A percentile compares a stretch with the other conserved stretches of the same genome.
Conservation (phyloP, 148 eudicot genomes). For the Selenicereus undatus region DNA sequence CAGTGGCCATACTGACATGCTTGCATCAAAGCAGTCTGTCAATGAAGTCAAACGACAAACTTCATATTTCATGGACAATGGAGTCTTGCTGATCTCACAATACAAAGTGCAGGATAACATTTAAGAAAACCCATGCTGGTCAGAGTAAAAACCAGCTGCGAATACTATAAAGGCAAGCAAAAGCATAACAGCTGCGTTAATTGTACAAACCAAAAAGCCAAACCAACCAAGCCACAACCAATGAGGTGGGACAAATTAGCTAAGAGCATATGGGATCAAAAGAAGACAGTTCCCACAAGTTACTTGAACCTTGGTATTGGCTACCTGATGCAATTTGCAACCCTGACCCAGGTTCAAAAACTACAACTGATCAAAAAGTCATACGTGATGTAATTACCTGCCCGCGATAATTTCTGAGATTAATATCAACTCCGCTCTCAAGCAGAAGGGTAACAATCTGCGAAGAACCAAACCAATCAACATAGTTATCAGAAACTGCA, state of each 20-base stretch:
- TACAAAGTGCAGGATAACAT: slow-evolving; percentile 6
- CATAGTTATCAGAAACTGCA: slow-evolving; percentile 5
- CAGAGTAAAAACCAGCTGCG: background rate
- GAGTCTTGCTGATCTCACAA: slow-evolving; percentile 7
- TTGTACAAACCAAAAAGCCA: background rate
- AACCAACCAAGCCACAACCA: background rate
- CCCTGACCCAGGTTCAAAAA: background rate
- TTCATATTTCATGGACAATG: background rate
- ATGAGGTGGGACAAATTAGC: background rate
- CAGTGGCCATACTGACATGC: slow-evolving; percentile 96
- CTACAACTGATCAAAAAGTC: background rate
- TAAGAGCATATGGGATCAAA: background rate
- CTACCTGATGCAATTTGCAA: background rate
- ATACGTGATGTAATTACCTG: slow-evolving; percentile 50
- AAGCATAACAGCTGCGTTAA: background rate
- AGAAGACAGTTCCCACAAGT: background rate
- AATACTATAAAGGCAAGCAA: background rate
- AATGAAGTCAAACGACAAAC: slow-evolving; percentile 7
- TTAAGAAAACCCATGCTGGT: background rate
- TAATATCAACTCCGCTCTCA: slow-evolving; percentile 89
- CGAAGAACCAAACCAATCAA: slow-evolving; percentile 23
- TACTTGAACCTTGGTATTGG: background rate
- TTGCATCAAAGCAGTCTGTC: slow-evolving; percentile 98
- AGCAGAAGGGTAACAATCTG: slow-evolving; percentile 86
- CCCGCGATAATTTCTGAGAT: slow-evolving; percentile 89